These are phyloP conservation scores for Cardiospermum halicacabum DNA, from an alignment of 345 rosid genomes.

Conservation along the genomic window DNA sequence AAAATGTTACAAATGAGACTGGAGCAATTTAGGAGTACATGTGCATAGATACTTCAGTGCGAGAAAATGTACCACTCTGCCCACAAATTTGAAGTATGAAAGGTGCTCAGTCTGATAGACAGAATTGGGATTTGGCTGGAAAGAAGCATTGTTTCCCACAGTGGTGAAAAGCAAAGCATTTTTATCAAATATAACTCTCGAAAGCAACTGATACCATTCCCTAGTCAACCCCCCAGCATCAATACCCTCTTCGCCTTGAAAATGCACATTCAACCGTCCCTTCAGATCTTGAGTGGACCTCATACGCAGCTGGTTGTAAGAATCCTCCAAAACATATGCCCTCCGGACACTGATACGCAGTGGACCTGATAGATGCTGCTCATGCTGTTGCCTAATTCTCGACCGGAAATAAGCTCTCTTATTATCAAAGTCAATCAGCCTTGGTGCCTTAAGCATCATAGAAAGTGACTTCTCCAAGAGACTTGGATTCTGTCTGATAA, in stretches of 20 bases:
- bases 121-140: conserved; percentile 97
- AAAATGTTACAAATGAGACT: conserved; percentile 11
- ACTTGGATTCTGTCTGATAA: conserved; percentile 80
- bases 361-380: conserved; percentile 86
- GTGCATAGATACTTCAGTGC: conserved; percentile 11
- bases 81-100: conserved; percentile 92
- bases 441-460: conserved; percentile 89
- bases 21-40: conserved; percentile 1
- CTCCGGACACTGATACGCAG: conserved; percentile 86
- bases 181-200: conserved; percentile 94
- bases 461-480: conserved; percentile 89
- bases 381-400: conserved; percentile 86
- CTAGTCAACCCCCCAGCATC: conserved; percentile 99
- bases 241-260: conserved; percentile 98
- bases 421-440: conserved; percentile 91
- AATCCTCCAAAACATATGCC: conserved; percentile 93
- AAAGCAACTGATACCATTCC: conserved; percentile 95
- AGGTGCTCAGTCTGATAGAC: conserved; percentile 96
- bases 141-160: conserved; percentile 88
- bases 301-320: conserved; percentile 95
- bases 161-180: conserved; percentile 93
- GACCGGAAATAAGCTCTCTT: conserved; percentile 91
- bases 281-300: conserved; percentile 81
- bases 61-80: conserved; percentile 78
- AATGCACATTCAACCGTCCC: conserved; percentile 90